Conservation (phyloP, 2,329 filamentous ascomycete genomes). For the Rugonectria rugulosa region DNA sequence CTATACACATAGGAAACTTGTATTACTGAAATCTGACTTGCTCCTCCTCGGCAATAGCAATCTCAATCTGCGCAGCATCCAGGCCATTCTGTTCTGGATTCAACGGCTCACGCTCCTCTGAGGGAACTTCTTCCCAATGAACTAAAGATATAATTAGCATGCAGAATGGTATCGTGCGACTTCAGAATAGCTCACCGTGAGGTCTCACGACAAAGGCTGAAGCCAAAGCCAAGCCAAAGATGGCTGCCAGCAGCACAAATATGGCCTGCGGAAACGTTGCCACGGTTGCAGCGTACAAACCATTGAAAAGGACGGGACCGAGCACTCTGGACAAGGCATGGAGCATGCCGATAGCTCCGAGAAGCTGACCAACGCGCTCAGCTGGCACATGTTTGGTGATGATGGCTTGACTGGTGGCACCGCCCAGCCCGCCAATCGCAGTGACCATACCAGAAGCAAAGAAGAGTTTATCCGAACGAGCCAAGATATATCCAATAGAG, state of each 20-base stretch:
- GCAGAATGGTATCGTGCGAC: background rate
- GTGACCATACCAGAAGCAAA: slow-evolving; percentile 75
- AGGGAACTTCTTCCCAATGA: slow-evolving; percentile 41
- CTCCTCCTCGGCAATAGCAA: slow-evolving; percentile 40
- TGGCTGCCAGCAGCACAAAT: slow-evolving; percentile 74
- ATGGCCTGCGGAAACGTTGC: slow-evolving; percentile 80
- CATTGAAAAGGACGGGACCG: slow-evolving; percentile 83
- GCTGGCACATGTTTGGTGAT: slow-evolving; percentile 91
- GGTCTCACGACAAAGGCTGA: slow-evolving; percentile 76
- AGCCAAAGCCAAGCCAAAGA: slow-evolving; percentile 72
- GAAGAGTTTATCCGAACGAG: slow-evolving; percentile 69
- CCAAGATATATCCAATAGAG: slow-evolving; percentile 76
- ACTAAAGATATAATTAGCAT: slow-evolving; percentile 38
- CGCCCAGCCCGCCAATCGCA: slow-evolving; percentile 82
- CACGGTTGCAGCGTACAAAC: slow-evolving; percentile 85
- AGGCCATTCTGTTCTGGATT: slow-evolving; percentile 23
- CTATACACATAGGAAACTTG: too few species aligned
- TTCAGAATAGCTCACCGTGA: slow-evolving; percentile 66
- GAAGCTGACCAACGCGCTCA: slow-evolving; percentile 82
- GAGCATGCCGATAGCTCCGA: slow-evolving; percentile 86
- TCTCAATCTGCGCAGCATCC: slow-evolving; percentile 25
- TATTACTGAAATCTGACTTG: slow-evolving; percentile 39
- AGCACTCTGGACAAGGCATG: slow-evolving; percentile 83
- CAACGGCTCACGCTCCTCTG: slow-evolving; percentile 38
- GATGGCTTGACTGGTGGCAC: slow-evolving; percentile 82